Percentiles rank a stretch among this genome's conserved stretches.
Conservation (phyloP, 208 protist genomes). For the Wallacemonas sp. region DNA sequence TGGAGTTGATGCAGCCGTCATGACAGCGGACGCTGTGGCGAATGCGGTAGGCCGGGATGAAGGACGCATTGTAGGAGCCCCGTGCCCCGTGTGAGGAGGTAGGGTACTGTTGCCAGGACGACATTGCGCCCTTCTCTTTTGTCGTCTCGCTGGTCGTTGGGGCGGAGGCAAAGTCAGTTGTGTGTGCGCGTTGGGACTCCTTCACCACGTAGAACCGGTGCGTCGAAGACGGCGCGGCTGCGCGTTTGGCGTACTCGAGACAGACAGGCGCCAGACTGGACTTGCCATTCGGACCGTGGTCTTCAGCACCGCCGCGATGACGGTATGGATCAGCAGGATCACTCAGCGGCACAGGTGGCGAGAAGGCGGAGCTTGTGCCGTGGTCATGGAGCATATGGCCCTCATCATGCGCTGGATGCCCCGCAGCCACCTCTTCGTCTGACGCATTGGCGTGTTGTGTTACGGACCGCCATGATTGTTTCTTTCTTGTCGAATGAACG, state of each 20-base stretch:
- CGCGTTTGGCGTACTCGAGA: conserved; percentile 4
- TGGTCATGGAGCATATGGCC: too few relatives aligned
- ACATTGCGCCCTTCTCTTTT: not conserved
- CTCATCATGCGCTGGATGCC: not conserved
- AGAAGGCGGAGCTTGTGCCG: too few relatives aligned
- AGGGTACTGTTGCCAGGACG: not conserved
- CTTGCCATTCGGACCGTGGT: too few relatives aligned
- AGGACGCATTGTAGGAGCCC: conserved; percentile 17
- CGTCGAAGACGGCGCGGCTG: not conserved
- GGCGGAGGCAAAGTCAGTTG: too few relatives aligned
- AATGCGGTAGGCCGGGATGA: conserved; percentile 23
- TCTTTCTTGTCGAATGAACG: too few relatives aligned
- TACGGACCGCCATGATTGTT: too few relatives aligned
- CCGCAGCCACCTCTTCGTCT: not conserved
- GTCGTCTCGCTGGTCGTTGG: conserved; percentile 3
- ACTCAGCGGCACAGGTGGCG: not conserved
- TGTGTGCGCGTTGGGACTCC: too few relatives aligned
- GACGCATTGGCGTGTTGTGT: too few relatives aligned
- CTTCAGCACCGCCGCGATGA: not conserved
- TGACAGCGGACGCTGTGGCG: conserved; percentile 29
- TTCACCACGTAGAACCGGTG: conserved; percentile 10
- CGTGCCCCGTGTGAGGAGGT: not conserved
- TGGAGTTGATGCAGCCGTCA: conserved; percentile 54
- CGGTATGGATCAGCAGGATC: conserved; percentile 2
- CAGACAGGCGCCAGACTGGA: too few relatives aligned